phyloP scores from a whole-genome alignment of 73 alveolate genomes.

The Symbiodinium natans region DNA sequence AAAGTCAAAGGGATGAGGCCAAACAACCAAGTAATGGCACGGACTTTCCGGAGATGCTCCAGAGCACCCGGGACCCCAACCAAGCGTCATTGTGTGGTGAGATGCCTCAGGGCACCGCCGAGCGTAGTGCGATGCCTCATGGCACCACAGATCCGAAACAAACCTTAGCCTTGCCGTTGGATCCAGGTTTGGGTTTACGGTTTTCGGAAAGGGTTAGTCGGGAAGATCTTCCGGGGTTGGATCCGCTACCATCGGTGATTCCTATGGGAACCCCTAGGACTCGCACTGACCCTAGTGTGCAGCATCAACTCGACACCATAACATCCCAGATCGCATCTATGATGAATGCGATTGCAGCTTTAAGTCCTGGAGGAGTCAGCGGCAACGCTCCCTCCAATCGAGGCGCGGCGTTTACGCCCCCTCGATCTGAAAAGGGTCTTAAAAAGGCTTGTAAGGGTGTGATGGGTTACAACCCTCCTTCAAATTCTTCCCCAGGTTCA shows the following conservation, averaged over 20 bases:
- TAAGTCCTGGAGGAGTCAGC: neutral
- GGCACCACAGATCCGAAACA: neutral
- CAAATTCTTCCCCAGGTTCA: neutral
- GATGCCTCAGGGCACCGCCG: too few relatives aligned
- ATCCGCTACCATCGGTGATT: neutral
- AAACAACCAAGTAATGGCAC: constrained; percentile 5
- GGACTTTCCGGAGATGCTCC: neutral
- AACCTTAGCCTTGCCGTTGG: too few relatives aligned
- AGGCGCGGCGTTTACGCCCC: neutral
- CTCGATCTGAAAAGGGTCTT: neutral
- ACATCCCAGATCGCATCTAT: neutral
- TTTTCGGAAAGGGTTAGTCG: neutral
- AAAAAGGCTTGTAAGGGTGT: neutral
- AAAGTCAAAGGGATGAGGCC: neutral
- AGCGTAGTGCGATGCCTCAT: neutral
- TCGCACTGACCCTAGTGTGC: neutral
- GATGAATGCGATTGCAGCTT: neutral
- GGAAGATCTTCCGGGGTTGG: neutral
- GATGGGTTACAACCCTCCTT: neutral
- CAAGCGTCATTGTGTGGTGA: too few relatives aligned
- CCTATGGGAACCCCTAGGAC: neutral
- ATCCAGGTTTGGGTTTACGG: too few relatives aligned
- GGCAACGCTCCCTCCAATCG: neutral
- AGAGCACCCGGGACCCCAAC: too few relatives aligned
- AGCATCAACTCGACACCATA: neutral